phyloP scores from a whole-genome alignment of 805 yeast species.

The Wickerhamiella dianesei region DNA sequence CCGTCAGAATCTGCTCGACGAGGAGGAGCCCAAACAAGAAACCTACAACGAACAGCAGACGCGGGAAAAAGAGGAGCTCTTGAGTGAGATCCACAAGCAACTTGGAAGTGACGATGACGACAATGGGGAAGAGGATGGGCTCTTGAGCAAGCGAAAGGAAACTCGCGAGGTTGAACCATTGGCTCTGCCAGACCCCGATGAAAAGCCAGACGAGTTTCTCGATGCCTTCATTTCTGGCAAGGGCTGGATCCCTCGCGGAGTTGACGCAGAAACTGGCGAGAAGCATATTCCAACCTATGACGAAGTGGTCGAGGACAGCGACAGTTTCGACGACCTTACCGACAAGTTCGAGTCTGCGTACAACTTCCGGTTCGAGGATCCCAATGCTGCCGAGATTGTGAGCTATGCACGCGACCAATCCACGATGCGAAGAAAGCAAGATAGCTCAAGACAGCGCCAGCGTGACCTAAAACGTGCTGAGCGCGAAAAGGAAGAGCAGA shows the following conservation, averaged over 20 bases:
- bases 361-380: slow-evolving; percentile 90
- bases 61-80: slow-evolving; percentile 60
- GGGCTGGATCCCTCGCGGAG: slow-evolving; percentile 71
- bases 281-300: slow-evolving; percentile 21
- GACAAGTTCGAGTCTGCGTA: slow-evolving; percentile 86
- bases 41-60: slow-evolving; percentile 53
- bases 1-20: slow-evolving; percentile 58
- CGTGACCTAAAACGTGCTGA: slow-evolving; percentile 57
- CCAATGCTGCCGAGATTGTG: slow-evolving; percentile 77
- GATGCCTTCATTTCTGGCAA: slow-evolving; percentile 57
- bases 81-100: slow-evolving; percentile 50
- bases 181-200: slow-evolving; percentile 51
- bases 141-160: slow-evolving; percentile 47
- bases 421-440: slow-evolving; percentile 69
- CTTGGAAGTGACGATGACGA: slow-evolving; percentile 31
- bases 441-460: slow-evolving; percentile 63
- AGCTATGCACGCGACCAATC: slow-evolving; percentile 90
- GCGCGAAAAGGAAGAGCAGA: slow-evolving; percentile 37
- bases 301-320: slow-evolving; percentile 45
- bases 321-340: slow-evolving; percentile 81
- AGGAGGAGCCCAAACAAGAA: slow-evolving; percentile 39
- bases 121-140: slow-evolving; percentile 32
- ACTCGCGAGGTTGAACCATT: slow-evolving; percentile 25
- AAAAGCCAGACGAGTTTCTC: slow-evolving; percentile 55
- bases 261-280: slow-evolving; percentile 32